Evolutionary conservation across 306 rosid genomes (phyloP).

Genomic region (Trifolium subterraneum): DNA sequence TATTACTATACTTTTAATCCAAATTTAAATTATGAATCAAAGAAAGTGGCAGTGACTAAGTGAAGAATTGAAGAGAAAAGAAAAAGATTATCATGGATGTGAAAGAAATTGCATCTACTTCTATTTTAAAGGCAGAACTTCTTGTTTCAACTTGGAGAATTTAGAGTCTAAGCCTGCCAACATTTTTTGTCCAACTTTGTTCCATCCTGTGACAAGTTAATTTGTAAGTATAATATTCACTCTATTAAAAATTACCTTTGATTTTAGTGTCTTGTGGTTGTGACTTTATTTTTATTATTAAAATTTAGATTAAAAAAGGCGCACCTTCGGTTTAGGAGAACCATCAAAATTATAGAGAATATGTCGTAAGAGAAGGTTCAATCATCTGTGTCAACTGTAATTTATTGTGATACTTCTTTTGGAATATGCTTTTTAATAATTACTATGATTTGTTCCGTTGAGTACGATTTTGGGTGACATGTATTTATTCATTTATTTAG

Average conservation of each 20-base stretch:
- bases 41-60: no score
- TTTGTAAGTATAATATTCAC: not conserved
- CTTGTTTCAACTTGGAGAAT: not conserved
- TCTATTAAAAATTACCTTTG: not conserved
- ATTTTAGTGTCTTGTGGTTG: not conserved
- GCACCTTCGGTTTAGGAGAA: no score
- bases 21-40: no score
- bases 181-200: not conserved
- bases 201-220: not conserved
- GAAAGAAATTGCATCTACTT: constrained; percentile 44
- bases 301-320: no score
- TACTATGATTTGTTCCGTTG: not conserved
- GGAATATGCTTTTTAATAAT: no score
- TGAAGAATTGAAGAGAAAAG: no score
- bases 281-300: not conserved
- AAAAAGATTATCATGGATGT: not conserved
- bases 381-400: not conserved
- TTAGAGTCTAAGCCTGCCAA: not conserved
- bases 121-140: not conserved
- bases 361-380: not conserved
- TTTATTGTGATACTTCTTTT: no score
- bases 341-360: no score
- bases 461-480: not conserved
- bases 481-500: not conserved
- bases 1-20: no score